phyloP scores from a whole-genome alignment of 2,329 filamentous ascomycete genomes.

The Penicillium sp. region DNA sequence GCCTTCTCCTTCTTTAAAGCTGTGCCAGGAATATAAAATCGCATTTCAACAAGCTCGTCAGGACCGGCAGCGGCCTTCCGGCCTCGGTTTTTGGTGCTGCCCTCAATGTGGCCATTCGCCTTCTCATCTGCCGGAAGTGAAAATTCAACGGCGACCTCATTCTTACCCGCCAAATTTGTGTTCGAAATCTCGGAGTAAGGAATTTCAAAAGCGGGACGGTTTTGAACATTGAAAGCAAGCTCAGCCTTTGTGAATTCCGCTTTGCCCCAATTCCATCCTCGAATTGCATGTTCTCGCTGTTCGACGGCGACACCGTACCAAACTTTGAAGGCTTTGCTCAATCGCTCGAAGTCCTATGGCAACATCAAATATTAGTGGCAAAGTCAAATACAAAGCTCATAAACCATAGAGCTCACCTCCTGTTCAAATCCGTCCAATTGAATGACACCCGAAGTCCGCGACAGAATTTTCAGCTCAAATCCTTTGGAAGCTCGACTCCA shows the following conservation, averaged over 20 bases:
- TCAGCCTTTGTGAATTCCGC: conserved; percentile 94
- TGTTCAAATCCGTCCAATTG: conserved; percentile 94
- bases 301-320: conserved; percentile 96
- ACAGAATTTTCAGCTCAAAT: conserved; percentile 87
- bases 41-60: conserved; percentile 96
- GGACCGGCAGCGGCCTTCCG: conserved; percentile 84
- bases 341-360: conserved; percentile 76
- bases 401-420: conserved; percentile 53
- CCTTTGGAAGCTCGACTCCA: conserved; percentile 93
- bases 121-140: conserved; percentile 68
- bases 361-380: conserved; percentile 1
- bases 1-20: conserved; percentile 67
- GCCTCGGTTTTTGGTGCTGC: conserved; percentile 66
- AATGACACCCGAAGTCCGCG: conserved; percentile 77
- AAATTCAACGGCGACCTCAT: conserved; percentile 96
- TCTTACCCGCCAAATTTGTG: conserved; percentile 94
- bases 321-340: conserved; percentile 91
- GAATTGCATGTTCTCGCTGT: conserved; percentile 85
- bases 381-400: not conserved
- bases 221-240: conserved; percentile 93
- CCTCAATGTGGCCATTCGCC: conserved; percentile 69
- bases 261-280: conserved; percentile 99
- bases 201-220: conserved; percentile 91
- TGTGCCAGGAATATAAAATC: conserved; percentile 94
- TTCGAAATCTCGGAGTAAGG: conserved; percentile 97